These are phyloP conservation scores for Phytophthora melonis DNA, from an alignment of 352 stramenopile genomes.

Conservation along the genomic window DNA sequence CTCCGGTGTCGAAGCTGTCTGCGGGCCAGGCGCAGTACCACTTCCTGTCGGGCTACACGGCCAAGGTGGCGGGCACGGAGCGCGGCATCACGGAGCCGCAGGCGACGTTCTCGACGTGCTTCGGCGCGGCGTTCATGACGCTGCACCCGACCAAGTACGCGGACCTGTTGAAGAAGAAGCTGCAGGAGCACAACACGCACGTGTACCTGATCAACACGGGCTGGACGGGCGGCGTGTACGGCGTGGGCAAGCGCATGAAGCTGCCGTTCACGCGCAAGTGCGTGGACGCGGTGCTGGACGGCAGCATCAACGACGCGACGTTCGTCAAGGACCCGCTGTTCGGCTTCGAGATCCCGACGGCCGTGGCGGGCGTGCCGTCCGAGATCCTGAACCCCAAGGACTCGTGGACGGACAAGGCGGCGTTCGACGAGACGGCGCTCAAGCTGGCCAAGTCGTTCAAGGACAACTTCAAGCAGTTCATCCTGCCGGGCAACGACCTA, in stretches of 20 bases:
- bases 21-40: constrained; percentile 98
- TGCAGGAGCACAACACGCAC: constrained; percentile 93
- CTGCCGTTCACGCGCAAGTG: constrained; percentile 89
- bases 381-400: constrained; percentile 83
- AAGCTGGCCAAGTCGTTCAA: constrained; percentile 84
- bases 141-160: constrained; percentile 97
- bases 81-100: constrained; percentile 96
- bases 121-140: constrained; percentile 98
- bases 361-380: constrained; percentile 70
- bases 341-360: constrained; percentile 73
- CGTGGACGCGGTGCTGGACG: constrained; percentile 78
- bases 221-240: constrained; percentile 96
- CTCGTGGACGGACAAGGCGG: constrained; percentile 83
- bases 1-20: constrained; percentile 96
- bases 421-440: constrained; percentile 75
- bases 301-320: constrained; percentile 66
- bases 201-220: constrained; percentile 98
- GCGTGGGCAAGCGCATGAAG: constrained; percentile 97
- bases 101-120: constrained; percentile 97
- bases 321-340: constrained; percentile 82
- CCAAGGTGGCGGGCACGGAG: constrained; percentile 98
- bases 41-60: constrained; percentile 98
- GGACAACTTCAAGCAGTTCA: constrained; percentile 90
- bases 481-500: constrained; percentile 78
- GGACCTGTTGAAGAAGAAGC: constrained; percentile 96